Percentiles rank a stretch among this genome's conserved stretches.
These are phyloP conservation scores for Gardenia jasminoides DNA, from an alignment of 257 asterid genomes.

Conservation along the genomic window DNA sequence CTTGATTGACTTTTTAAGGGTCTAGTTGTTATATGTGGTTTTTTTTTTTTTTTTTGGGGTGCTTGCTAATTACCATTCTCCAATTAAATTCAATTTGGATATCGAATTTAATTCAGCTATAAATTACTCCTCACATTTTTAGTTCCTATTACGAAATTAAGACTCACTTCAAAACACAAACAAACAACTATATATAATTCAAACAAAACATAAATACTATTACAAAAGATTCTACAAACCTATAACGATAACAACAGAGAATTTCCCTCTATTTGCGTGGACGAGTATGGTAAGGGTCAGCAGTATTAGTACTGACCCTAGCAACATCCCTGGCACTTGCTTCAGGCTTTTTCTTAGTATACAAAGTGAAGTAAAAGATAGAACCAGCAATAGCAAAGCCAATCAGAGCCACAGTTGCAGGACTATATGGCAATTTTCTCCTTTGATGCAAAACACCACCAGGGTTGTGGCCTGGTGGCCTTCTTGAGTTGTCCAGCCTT, in stretches of 20 bases:
- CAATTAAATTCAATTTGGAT: no score
- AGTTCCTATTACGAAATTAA: no score
- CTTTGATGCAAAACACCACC: constrained; percentile 72
- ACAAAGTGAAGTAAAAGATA: constrained; percentile 65
- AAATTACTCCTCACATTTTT: no score
- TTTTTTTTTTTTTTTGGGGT: no score
- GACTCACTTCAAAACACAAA: no score
- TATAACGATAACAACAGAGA: no score
- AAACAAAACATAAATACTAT: not conserved
- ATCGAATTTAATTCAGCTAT: no score
- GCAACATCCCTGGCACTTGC: constrained; percentile 64
- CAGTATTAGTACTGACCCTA: constrained; percentile 42
- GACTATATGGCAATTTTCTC: constrained; percentile 50
- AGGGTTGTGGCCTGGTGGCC: constrained; percentile 61
- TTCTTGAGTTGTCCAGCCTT: constrained; percentile 52
- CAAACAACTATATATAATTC: not conserved
- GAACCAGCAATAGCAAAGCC: constrained; percentile 49
- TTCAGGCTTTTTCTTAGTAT: constrained; percentile 63
- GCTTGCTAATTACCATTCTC: no score
- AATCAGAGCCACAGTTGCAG: constrained; percentile 31
- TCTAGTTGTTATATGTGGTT: no score
- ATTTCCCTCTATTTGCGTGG: constrained; percentile 45
- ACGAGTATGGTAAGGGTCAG: constrained; percentile 41
- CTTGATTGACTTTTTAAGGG: no score
- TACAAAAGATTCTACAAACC: not conserved